Evolutionary conservation across 495 filamentous ascomycete genomes (phyloP).

Genomic region (Cercophora newfieldiana): DNA sequence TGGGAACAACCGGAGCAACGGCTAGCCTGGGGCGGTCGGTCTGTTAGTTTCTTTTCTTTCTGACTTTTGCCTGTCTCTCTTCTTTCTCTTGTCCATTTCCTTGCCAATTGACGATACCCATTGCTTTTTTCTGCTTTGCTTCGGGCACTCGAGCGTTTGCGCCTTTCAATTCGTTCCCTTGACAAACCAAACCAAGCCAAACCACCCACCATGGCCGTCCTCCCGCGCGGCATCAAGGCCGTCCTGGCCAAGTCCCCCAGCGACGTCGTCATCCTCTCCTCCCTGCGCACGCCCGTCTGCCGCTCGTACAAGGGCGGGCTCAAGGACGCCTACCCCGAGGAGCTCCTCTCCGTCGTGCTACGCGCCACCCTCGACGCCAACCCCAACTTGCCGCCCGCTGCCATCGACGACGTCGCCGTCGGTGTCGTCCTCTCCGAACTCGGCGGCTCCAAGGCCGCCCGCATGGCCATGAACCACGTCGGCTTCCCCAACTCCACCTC

Average conservation of each 20-base stretch:
- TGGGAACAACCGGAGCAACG: constrained; percentile 6
- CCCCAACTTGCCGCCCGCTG: constrained; percentile 69
- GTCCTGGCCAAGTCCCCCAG: constrained; percentile 77
- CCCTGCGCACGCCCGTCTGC: constrained; percentile 81
- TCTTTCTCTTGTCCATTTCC: not conserved
- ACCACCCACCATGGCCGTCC: constrained; percentile 26
- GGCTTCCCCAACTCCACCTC: constrained; percentile 70
- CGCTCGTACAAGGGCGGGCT: constrained; percentile 81
- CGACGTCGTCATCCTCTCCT: constrained; percentile 86
- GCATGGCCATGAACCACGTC: constrained; percentile 84
- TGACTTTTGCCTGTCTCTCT: constrained; percentile 12
- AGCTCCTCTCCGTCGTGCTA: constrained; percentile 80
- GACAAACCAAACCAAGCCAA: not conserved
- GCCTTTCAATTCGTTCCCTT: not conserved
- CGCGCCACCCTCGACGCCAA: constrained; percentile 74
- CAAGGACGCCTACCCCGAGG: constrained; percentile 86
- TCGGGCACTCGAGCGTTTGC: not conserved
- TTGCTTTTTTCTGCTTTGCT: not conserved
- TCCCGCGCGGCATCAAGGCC: constrained; percentile 62
- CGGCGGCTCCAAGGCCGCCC: constrained; percentile 84
- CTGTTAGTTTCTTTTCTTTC: constrained; percentile 2
- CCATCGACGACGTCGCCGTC: constrained; percentile 78
- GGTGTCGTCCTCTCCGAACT: constrained; percentile 89
- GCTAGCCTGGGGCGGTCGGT: not conserved
- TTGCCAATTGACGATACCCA: not conserved